Evolutionary conservation across 2,329 filamentous ascomycete genomes (phyloP), one percentile per base, ranked within the genome.

Genomic region (Alternaria solani): DNA sequence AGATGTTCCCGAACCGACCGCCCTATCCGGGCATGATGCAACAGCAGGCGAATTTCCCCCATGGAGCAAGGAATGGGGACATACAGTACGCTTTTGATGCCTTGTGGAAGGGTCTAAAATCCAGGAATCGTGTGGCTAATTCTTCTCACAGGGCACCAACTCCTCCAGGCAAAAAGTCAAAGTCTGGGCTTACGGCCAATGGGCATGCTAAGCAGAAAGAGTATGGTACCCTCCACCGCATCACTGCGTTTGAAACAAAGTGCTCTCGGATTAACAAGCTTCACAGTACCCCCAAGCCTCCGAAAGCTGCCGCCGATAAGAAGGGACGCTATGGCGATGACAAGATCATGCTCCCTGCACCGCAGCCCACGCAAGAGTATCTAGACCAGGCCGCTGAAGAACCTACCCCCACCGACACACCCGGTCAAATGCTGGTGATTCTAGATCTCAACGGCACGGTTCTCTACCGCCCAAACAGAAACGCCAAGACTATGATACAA

Each of bases 401-500:
- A 23, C 68, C 75, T 0, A 60, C 61, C 6, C 64, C 61, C 2
- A 59, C 86, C 4, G 39, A 77, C 0, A 51, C 76, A 1, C 85
- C 89, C 1, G 87, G 87, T 41, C 86, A 85, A 16, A 85, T 97
- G 34, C 87, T 99, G 23, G 83, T 99, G 51, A 87, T 98, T 47
- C 87, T 98, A 63, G 95, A 99, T 79, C 86, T 99, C 38, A 99
- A 98, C 77, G 95, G 95, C 63, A 97, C 94, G 0, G 84, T 99
- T 1, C 85, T 98, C 36, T 85, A 87, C 79, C 90, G 95, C 5
- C 89, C 88, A 8, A 83, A 82, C n/a, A 66, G 57, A 7, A 66
- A 68, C 25, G 66, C 70, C 4, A 84, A 82, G 9, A 75, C 77
- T 42, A 91, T 93, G 74, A 79, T 88, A 43, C 80, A 85, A 65